Evolutionary conservation across 257 asterid species (phyloP), one percentile per base, ranked within the genome.

Genomic region (Eustoma russellianum): DNA sequence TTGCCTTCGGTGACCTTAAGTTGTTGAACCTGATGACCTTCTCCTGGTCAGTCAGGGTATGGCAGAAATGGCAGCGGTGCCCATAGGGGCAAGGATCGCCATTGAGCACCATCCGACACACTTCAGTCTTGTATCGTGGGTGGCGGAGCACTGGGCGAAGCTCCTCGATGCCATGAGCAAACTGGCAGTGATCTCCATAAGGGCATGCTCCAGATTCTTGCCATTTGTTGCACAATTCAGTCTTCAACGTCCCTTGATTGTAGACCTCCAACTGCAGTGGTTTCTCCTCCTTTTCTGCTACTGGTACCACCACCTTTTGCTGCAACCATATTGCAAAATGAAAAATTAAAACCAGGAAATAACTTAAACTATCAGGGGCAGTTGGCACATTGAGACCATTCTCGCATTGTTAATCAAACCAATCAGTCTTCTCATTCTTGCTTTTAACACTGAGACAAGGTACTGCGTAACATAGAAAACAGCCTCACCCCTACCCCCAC

Each of bases 171-270:
- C 91, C 95, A 60, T 86, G 95, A 5, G 95, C 93, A 43, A n/a
- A 86, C 64, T 77, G 93, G 67, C 95, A 86, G 60, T 77, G 74
- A 43, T 83, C 83, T 2, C 76, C 82, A 18, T 83, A 83, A 0
- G 95, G 93, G 34, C 95, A 86, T 16, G 68, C 67, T 5, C 93
- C 88, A 2, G 88, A 78, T 70, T 83, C 88, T 72, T 86, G 83
- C 95, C 91, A 86, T 63, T 83, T 86, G 85, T 86, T 83, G 77
- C 95, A 86, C 30, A 86, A 76, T 83, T 86, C 95, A 1, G 93
- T 86, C 61, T 86, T 86, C 46, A 67, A 19, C 83, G 75, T 86
- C 24, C 93, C 95, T 61, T 86, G 93, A 67, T 83, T 73, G 83
- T 68, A 83, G 53, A 78, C 95, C 35, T 86, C 90, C 13, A 83